A percentile compares a stretch with the other conserved stretches of the same genome.
These are phyloP conservation scores for Melocanna baccifera DNA, from an alignment of 176 grass and related monocot species.

Conservation along the genomic window DNA sequence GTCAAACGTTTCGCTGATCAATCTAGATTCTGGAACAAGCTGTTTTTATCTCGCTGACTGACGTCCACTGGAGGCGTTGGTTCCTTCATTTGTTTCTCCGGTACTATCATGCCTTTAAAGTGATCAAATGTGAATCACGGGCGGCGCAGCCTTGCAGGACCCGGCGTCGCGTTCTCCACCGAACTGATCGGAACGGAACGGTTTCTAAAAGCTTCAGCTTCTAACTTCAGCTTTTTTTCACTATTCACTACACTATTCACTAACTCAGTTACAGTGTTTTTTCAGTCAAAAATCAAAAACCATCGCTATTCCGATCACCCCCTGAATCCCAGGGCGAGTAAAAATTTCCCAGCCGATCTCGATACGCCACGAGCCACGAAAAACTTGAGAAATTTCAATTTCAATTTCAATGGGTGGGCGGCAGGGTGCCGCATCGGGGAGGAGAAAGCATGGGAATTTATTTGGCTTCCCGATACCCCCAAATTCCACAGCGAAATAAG, in stretches of 20 bases:
- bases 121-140: neutral
- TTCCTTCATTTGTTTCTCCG: neutral
- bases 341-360: conserved; percentile 21
- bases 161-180: conserved; percentile 19
- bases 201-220: too few relatives aligned
- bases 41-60: neutral
- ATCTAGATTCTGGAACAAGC: neutral
- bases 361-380: conserved; percentile 15
- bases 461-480: conserved; percentile 32
- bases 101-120: too few relatives aligned
- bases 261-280: too few relatives aligned
- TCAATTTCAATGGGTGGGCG: neutral
- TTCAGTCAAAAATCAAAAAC: too few relatives aligned
- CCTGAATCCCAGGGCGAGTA: neutral
- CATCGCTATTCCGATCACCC: too few relatives aligned
- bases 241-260: too few relatives aligned
- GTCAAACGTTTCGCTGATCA: neutral
- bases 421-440: neutral
- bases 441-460: conserved; percentile 10
- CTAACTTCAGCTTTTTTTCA: too few relatives aligned
- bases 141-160: neutral
- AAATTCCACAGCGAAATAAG: conserved; percentile 19
- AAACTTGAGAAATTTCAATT: neutral
- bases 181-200: too few relatives aligned
- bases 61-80: too few relatives aligned